Evolutionary conservation across 805 yeast genomes (phyloP), one percentile per base, ranked within the genome.

Genomic region (Ogataea thermomethanolica): DNA sequence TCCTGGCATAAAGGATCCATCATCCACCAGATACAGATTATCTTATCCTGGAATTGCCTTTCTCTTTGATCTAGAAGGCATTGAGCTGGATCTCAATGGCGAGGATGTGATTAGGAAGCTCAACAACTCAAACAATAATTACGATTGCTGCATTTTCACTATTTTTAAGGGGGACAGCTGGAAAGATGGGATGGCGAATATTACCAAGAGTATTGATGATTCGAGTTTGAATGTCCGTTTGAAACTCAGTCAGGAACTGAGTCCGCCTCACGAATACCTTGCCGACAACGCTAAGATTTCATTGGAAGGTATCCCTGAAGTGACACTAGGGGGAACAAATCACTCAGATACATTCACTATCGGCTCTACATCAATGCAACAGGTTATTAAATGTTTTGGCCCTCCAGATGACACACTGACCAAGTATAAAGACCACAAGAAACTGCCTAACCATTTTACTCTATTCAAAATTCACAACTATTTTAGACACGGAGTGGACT

Each of bases 11-110:
- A 48, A 66, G 8, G 56, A 62, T 32, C 39, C 41, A 1, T 46
- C 43, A 3, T 32, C 49, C 13, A 51, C 55, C 10, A 46, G 54
- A 17, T 79, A 78, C 49, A 56, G 67, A 8, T 59, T 79, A 20
- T 70, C 77, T 15, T 79, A 79, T 48, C 76, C 79, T 1, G 85
- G 85, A 0, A 62, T 79, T 4, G 64, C 74, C 0, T 78, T 79
- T 58, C 66, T 64, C 39, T 79, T 78, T 50, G 55, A 53, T 8
- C 20, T 39, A 14, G 29, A 32, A 8, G 36, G 15, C 8, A 12
- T 17, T 8, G 21, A 11, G n/a, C 29, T 28, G 7, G 23, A 34
- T 11, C 23, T 25, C 4, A 35, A 23, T 2, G 40, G 35, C 11
- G 45, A 45, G n/a, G 43, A 45, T 44, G 39, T 47, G 23, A 58